These are phyloP conservation scores for Ogataea nitratoaversa DNA, from an alignment of 805 yeast species.

Conservation along the genomic window DNA sequence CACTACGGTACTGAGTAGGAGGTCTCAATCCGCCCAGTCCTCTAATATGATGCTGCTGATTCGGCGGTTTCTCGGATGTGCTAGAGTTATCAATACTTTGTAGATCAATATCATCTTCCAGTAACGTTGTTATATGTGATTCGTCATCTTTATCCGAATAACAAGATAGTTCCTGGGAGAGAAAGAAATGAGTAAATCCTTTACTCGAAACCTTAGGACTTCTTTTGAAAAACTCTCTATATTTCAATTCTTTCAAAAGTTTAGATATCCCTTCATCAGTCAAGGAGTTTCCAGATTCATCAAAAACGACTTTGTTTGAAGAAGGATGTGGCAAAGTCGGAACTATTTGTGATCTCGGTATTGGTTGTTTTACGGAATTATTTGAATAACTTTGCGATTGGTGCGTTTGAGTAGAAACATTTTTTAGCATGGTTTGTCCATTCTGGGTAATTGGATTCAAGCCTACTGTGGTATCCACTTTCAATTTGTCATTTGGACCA, in stretches of 20 bases:
- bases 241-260: slow-evolving; percentile 49
- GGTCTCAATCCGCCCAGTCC: not conserved
- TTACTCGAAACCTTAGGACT: slow-evolving; percentile 41
- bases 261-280: slow-evolving; percentile 36
- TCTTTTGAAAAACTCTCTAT: slow-evolving; percentile 46
- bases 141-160: slow-evolving; percentile 2
- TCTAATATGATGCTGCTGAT: not conserved
- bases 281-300: not conserved
- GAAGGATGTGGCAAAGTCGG: no score
- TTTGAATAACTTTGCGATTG: no score
- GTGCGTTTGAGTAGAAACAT: no score
- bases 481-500: no score
- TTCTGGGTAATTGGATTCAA: no score
- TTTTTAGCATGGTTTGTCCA: no score
- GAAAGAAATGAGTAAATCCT: slow-evolving; percentile 47
- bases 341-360: no score
- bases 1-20: not conserved
- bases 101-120: slow-evolving; percentile 2
- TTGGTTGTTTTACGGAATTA: no score
- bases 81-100: slow-evolving; percentile 7
- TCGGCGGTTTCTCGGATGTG: slow-evolving; percentile 8
- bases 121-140: not conserved
- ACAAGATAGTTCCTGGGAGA: slow-evolving; percentile 58
- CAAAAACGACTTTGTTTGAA: not conserved
- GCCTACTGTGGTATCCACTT: no score